Evolutionary conservation across 441 rosid genomes (phyloP).

Genomic region (Arabidopsis lyrata): DNA sequence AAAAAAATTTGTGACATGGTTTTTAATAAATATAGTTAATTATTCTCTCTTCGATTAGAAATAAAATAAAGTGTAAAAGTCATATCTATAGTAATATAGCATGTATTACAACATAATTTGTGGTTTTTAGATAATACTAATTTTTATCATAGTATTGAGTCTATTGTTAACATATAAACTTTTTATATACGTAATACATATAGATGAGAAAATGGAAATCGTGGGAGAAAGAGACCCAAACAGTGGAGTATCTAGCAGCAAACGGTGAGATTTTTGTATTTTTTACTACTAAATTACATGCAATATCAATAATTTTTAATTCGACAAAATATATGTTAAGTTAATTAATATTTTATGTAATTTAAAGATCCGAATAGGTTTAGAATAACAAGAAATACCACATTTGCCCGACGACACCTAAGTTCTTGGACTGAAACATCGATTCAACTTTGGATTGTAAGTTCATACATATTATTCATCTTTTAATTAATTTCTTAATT

Average conservation of each 20-base stretch:
- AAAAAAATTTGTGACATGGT: too few relatives aligned
- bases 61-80: background rate
- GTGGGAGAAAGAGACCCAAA: conserved; percentile 69
- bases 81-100: background rate
- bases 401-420: conserved; percentile 73
- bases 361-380: conserved; percentile 66
- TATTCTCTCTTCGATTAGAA: background rate
- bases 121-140: background rate
- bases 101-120: background rate
- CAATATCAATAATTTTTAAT: background rate
- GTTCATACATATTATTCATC: conserved; percentile 27
- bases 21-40: background rate
- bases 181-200: background rate
- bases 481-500: background rate
- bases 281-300: background rate
- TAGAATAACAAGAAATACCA: conserved; percentile 68
- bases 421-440: conserved; percentile 50
- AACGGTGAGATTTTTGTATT: conserved; percentile 48
- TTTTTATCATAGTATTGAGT: background rate
- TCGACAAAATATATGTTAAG: too few relatives aligned
- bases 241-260: conserved; percentile 56
- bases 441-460: conserved; percentile 60
- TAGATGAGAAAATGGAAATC: conserved; percentile 70
- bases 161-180: background rate
- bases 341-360: background rate